Conservation (phyloP, 1,139 yeast species). For the Protomyces pachydermus region DNA sequence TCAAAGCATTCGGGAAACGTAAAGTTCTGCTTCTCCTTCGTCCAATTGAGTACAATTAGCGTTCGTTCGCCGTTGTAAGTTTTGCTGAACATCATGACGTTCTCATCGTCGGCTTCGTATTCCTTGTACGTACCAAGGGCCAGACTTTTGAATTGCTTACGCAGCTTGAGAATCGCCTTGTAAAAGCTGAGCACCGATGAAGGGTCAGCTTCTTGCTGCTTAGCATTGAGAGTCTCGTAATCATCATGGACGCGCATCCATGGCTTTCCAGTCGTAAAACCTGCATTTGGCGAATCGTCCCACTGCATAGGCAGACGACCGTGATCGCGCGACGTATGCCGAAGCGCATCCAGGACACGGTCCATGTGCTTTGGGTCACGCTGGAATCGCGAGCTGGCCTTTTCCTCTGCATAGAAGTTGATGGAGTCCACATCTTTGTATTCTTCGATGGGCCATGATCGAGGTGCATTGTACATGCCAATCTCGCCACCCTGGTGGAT, state of each 20-base stretch:
- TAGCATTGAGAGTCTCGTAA: constrained; percentile 50
- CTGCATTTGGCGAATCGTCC: constrained; percentile 46
- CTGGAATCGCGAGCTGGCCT: constrained; percentile 3
- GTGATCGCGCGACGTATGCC: constrained; percentile 37
- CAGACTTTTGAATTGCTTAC: constrained; percentile 46
- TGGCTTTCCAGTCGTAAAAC: constrained; percentile 50
- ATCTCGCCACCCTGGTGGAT: constrained; percentile 57
- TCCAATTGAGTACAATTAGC: constrained; percentile 19
- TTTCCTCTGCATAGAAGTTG: constrained; percentile 41
- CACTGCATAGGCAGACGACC: constrained; percentile 60
- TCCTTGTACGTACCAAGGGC: constrained; percentile 47
- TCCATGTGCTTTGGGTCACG: constrained; percentile 21
- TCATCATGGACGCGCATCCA: constrained; percentile 56
- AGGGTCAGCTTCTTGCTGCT: constrained; percentile 47
- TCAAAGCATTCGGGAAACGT: background rate
- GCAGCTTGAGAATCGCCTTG: constrained; percentile 44
- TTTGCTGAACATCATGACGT: constrained; percentile 11
- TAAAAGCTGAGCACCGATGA: constrained; percentile 49
- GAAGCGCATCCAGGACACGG: constrained; percentile 16
- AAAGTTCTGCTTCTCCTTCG: background rate
- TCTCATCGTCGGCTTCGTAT: constrained; percentile 3
- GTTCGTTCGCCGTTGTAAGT: background rate
- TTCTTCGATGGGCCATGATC: constrained; percentile 48
- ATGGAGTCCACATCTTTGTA: constrained; percentile 50
- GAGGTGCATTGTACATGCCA: constrained; percentile 51